A percentile compares a stretch with the other conserved stretches of the same genome.
Evolutionary conservation across 768 basidiomycete genomes (phyloP).

Genomic region (Chlorophyllum brunneum): DNA sequence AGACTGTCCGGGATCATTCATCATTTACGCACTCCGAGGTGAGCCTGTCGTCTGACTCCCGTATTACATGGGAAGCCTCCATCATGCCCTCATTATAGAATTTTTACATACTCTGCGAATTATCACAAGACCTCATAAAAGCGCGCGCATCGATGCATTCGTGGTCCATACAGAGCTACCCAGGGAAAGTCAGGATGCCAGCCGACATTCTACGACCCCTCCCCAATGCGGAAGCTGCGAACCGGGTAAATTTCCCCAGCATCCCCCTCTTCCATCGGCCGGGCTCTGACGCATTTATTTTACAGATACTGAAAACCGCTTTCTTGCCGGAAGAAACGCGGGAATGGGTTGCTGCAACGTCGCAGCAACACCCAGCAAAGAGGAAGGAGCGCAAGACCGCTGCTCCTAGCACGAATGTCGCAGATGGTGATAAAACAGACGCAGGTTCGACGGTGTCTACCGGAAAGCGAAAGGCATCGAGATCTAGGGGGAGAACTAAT

Average conservation of each 20-base stretch:
- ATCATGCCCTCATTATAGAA: conserved; percentile 48
- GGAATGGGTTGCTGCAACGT: conserved; percentile 52
- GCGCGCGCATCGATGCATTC: conserved; percentile 55
- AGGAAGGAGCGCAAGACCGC: conserved; percentile 48
- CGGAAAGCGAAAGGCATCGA: conserved; percentile 8
- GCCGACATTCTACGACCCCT: conserved; percentile 76
- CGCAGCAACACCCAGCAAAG: conserved; percentile 36
- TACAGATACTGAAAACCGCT: conserved; percentile 60
- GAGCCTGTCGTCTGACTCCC: conserved; percentile 5
- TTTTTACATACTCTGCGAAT: conserved; percentile 82
- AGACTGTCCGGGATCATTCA: conserved; percentile 81
- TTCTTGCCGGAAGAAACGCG: conserved; percentile 64
- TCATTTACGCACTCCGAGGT: conserved; percentile 71
- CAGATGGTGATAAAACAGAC: not conserved
- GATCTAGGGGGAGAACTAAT: not conserved
- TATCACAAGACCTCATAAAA: conserved; percentile 86
- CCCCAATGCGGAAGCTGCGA: conserved; percentile 59
- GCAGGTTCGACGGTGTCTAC: not conserved
- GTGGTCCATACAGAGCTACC: conserved; percentile 79
- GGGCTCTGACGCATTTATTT: not conserved
- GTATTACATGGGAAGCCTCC: too few relatives aligned
- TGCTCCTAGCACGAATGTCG: conserved; percentile 11
- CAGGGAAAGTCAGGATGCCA: conserved; percentile 77
- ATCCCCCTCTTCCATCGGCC: not conserved
- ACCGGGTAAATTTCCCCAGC: conserved; percentile 40